These are phyloP conservation scores for Wallemia hederae DNA, from an alignment of 1,284 basidiomycete genomes.

Conservation along the genomic window DNA sequence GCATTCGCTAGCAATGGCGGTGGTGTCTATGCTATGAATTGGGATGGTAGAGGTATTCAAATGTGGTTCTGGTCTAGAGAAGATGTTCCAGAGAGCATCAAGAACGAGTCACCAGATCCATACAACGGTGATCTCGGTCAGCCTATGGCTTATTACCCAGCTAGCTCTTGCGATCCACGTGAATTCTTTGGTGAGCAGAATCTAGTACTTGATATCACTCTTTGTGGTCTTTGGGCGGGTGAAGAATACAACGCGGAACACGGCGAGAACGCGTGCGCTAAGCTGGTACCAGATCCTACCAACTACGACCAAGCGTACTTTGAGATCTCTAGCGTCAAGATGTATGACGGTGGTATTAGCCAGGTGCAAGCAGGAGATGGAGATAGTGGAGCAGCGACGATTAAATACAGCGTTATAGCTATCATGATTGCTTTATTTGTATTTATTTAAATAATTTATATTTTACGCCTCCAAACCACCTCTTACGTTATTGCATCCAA, in stretches of 20 bases:
- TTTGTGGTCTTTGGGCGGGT: background rate
- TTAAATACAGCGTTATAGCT: background rate
- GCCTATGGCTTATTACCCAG: background rate
- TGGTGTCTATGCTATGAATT: constrained; percentile 48
- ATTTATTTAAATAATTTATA: background rate
- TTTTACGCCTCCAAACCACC: too few species aligned
- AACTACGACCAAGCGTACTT: background rate
- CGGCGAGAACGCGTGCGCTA: background rate
- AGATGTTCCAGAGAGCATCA: background rate
- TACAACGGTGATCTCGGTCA: background rate
- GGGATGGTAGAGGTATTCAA: constrained; percentile 34
- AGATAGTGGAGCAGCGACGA: too few species aligned
- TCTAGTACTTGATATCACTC: background rate
- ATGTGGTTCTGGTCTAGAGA: background rate
- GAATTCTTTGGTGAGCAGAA: background rate
- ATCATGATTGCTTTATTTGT: background rate
- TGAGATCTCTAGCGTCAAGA: background rate
- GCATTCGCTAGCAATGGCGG: constrained; percentile 38
- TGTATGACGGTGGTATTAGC: background rate
- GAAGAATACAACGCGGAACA: background rate
- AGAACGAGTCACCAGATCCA: background rate
- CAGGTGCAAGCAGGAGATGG: background rate
- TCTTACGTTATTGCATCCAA: too few species aligned
- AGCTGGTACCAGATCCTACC: background rate
- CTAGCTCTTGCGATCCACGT: background rate